Evolutionary conservation across 73 alveolate species (phyloP), one percentile per base, ranked within the genome.

Genomic region (Symbiodinium pilosum): DNA sequence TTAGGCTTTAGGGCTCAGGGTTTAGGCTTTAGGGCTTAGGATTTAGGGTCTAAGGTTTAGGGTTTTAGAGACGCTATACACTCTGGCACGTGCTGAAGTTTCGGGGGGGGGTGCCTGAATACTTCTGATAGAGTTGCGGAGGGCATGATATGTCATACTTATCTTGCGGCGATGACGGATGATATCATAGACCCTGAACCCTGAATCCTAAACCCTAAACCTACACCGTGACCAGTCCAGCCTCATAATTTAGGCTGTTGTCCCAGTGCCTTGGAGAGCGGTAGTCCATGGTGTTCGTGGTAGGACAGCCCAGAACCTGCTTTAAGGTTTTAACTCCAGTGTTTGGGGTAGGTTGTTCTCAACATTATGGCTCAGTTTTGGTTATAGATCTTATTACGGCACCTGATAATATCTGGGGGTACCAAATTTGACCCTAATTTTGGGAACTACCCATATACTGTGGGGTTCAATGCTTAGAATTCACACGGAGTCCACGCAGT

Each of bases 221-320:
- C 59, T 47, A 47, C 6, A 47, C 59, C n/a, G n/a, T n/a, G n/a
- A 16, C 7, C 64, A 11, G 64, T 11, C 64, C 64, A 47, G 8
- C 73, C 26, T 3, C 73, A 6, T 3, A 56, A 56, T 56, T 3
- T 56, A 56, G 32, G 3, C 73, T 5, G 34, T 64, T 21, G 21
- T 64, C 1, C 28, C 77, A 64, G 7, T 12, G 38, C 77, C 73
- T 56, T 28, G 96, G 96, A 12, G 88, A 51, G 30, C 96, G 96
- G 28, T 59, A 69, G 52, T 91, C 96, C 96, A 91, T 91, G 54
- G 96, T 85, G 51, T 91, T 91, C 40, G 96, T 91, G 54, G 51
- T 91, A 20, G 96, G 96, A 12, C 64, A 40, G 12, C 83, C 96
- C 52, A 41, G 41, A 71, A 88, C 95, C 95, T 88, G 73, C 77